Conservation (phyloP, 106 monocot species). For the Platanthera zijinensis region DNA sequence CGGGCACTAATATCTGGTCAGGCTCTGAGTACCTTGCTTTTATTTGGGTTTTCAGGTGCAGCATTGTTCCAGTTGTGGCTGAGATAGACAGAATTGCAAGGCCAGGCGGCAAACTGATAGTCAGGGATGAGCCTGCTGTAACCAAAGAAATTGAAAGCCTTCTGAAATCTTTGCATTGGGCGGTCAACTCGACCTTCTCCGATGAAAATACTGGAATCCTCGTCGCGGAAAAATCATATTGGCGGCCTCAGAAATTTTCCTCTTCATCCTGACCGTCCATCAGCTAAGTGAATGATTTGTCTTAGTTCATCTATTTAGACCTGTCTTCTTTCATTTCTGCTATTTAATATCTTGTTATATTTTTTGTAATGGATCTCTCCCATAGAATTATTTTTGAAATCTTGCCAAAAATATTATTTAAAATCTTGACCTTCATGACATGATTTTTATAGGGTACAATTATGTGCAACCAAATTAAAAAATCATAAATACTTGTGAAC, state of each 20-base stretch:
- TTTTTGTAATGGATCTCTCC: not conserved
- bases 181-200: constrained; percentile 44
- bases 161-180: constrained; percentile 80
- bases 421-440: too few relatives aligned
- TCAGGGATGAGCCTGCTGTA: constrained; percentile 52
- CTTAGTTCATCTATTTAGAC: not conserved
- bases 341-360: not conserved
- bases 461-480: too few relatives aligned
- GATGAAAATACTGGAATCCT: constrained; percentile 51
- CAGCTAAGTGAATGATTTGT: not conserved
- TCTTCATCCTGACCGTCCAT: constrained; percentile 13
- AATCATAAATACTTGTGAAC: too few relatives aligned
- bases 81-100: constrained; percentile 84
- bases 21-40: not conserved
- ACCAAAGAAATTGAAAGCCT: constrained; percentile 53
- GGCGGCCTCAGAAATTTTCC: constrained; percentile 51
- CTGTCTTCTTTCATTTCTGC: not conserved
- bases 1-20: too few relatives aligned
- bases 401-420: too few relatives aligned
- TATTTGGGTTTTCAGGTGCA: constrained; percentile 46
- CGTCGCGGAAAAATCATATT: constrained; percentile 71
- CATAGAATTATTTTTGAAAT: too few relatives aligned
- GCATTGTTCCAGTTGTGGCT: constrained; percentile 55
- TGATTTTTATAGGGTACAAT: too few relatives aligned
- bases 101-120: constrained; percentile 73